phyloP scores from a whole-genome alignment of 2,329 filamentous ascomycete species.

The Hymenoscyphus fraxineus region DNA sequence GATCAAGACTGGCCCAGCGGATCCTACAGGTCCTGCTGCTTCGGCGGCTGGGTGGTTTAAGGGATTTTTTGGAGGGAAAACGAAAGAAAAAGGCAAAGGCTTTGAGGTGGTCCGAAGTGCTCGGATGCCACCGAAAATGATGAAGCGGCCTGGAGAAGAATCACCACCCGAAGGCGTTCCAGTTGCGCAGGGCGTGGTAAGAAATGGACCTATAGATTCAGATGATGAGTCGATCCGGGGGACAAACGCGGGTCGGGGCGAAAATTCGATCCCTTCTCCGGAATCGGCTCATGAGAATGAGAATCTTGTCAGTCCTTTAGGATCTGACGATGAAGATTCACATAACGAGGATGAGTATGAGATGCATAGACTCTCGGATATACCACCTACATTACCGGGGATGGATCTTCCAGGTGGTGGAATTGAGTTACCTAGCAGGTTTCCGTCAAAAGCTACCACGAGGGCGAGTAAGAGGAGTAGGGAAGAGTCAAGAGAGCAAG shows the following conservation, averaged over 20 bases:
- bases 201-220: constrained; percentile 59
- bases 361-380: constrained; percentile 43
- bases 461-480: constrained; percentile 28
- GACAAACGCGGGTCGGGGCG: constrained; percentile 32
- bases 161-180: constrained; percentile 64
- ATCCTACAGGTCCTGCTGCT: constrained; percentile 87
- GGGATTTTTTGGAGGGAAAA: constrained; percentile 73
- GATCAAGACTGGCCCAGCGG: constrained; percentile 87
- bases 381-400: constrained; percentile 55
- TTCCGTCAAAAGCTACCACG: constrained; percentile 55
- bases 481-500: constrained; percentile 10
- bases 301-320: constrained; percentile 29
- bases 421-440: constrained; percentile 53
- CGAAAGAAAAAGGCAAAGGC: constrained; percentile 91
- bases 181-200: constrained; percentile 43
- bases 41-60: constrained; percentile 89
- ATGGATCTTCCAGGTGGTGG: constrained; percentile 44
- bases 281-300: constrained; percentile 24
- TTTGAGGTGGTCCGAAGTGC: constrained; percentile 95
- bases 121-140: constrained; percentile 70
- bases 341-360: constrained; percentile 45
- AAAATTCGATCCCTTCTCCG: constrained; percentile 18
- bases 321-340: constrained; percentile 43
- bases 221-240: constrained; percentile 52
- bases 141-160: constrained; percentile 62